These are phyloP conservation scores for Tanacetum coccineum DNA, from an alignment of 129 eudicot genomes.

Conservation along the genomic window DNA sequence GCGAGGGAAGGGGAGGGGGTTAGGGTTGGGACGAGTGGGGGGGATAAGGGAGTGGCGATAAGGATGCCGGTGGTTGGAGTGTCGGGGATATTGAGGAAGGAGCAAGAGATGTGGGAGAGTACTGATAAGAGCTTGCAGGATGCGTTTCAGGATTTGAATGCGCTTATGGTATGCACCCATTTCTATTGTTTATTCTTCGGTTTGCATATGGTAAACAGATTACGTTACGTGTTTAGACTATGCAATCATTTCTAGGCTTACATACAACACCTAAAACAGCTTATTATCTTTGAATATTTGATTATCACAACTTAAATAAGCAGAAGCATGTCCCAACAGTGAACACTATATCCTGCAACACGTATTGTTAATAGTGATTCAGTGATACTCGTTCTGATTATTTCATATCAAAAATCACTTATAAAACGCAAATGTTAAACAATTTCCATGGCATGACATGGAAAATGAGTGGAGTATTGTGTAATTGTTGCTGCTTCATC, in stretches of 20 bases:
- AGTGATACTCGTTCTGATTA: background rate
- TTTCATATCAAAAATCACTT: background rate
- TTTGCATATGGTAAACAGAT: background rate
- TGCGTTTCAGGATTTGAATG: conserved; percentile 98
- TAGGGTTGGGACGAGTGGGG: conserved; percentile 28
- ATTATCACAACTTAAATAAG: background rate
- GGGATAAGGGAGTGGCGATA: conserved; percentile 34
- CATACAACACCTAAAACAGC: no score
- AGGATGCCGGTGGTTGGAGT: conserved; percentile 88
- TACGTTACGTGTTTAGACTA: background rate
- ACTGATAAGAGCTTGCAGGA: conserved; percentile 99
- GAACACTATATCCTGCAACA: background rate
- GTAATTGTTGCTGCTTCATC: background rate
- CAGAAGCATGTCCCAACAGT: background rate
- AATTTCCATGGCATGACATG: background rate
- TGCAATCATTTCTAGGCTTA: background rate
- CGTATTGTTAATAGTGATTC: background rate
- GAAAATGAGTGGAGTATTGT: background rate
- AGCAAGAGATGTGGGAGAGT: conserved; percentile 99
- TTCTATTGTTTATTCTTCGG: no score
- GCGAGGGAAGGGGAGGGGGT: conserved; percentile 46
- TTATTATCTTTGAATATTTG: background rate
- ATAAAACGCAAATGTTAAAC: background rate
- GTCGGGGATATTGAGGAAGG: conserved; percentile 86
- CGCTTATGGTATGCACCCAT: conserved; percentile 59